Percentiles rank a stretch among this genome's conserved stretches.
Evolutionary conservation across 768 basidiomycete genomes (phyloP).

Genomic region (Solioccasus polychromus): DNA sequence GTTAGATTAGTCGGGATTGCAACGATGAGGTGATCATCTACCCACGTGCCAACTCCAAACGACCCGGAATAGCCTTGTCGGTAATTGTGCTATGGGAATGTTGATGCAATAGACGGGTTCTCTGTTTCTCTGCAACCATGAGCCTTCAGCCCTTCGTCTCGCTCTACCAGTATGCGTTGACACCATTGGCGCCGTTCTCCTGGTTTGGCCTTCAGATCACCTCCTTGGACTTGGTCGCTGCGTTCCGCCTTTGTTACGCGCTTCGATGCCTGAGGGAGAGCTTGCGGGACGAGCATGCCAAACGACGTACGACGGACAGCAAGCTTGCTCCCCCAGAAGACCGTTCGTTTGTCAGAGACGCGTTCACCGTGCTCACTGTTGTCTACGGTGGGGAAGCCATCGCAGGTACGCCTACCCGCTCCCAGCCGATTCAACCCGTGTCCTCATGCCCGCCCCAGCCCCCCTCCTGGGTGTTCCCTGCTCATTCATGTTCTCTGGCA

Average conservation of each 20-base stretch:
- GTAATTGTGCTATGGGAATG: not conserved
- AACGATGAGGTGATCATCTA: not conserved
- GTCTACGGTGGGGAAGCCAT: constrained; percentile 81
- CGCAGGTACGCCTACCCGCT: constrained; percentile 42
- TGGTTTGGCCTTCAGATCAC: constrained; percentile 61
- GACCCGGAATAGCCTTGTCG: constrained; percentile 2
- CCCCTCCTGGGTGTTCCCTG: constrained; percentile 64
- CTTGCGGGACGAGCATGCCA: constrained; percentile 42
- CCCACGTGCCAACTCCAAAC: not conserved
- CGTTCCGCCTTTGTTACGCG: constrained; percentile 65
- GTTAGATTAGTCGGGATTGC: constrained; percentile 1
- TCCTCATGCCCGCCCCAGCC: constrained; percentile 34
- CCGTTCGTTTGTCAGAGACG: constrained; percentile 56
- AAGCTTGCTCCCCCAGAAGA: constrained; percentile 38
- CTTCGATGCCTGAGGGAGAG: constrained; percentile 66
- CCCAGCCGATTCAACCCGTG: not conserved
- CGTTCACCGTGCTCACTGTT: constrained; percentile 57
- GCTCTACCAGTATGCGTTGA: constrained; percentile 50
- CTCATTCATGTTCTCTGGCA: constrained; percentile 78
- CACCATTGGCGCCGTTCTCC: constrained; percentile 62
- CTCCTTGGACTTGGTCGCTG: constrained; percentile 65
- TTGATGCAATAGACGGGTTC: not conserved
- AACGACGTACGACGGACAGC: constrained; percentile 33
- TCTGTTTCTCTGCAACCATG: constrained; percentile 21
- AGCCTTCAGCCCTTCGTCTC: constrained; percentile 42